Evolutionary conservation across 305 asterid species (phyloP).

Genomic region (Fraxinus platypoda): DNA sequence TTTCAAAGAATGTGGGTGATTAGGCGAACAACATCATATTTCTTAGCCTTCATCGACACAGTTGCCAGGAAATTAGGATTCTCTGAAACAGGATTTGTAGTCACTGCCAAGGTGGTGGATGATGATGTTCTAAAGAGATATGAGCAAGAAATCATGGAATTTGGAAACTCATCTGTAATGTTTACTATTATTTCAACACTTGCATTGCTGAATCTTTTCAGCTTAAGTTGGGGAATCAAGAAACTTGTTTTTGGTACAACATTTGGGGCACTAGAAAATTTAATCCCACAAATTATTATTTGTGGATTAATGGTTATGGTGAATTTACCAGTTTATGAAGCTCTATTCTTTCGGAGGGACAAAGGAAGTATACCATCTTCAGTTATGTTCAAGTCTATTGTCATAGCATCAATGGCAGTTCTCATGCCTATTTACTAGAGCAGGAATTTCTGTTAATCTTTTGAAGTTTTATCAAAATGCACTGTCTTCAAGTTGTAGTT

Average conservation of each 20-base stretch:
- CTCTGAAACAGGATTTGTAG: background rate
- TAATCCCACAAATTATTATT: conserved; percentile 25
- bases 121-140: conserved; percentile 50
- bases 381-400: conserved; percentile 35
- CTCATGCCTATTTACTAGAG: conserved; percentile 22
- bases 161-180: conserved; percentile 64
- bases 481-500: background rate
- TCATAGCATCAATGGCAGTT: conserved; percentile 26
- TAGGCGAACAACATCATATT: background rate
- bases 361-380: conserved; percentile 35
- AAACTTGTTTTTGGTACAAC: background rate
- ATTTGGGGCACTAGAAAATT: background rate
- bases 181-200: conserved; percentile 46
- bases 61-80: background rate
- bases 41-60: background rate
- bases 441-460: background rate
- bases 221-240: conserved; percentile 42
- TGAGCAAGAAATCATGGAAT: conserved; percentile 56
- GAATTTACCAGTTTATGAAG: conserved; percentile 43
- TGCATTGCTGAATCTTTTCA: conserved; percentile 54
- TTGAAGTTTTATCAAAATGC: background rate
- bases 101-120: conserved; percentile 27
- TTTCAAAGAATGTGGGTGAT: background rate
- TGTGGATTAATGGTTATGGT: conserved; percentile 23
- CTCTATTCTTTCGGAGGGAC: conserved; percentile 37